Percentiles rank a stretch among this genome's conserved stretches.
phyloP scores from a whole-genome alignment of 2,329 filamentous ascomycete genomes.

The Aureobasidium sp. region DNA sequence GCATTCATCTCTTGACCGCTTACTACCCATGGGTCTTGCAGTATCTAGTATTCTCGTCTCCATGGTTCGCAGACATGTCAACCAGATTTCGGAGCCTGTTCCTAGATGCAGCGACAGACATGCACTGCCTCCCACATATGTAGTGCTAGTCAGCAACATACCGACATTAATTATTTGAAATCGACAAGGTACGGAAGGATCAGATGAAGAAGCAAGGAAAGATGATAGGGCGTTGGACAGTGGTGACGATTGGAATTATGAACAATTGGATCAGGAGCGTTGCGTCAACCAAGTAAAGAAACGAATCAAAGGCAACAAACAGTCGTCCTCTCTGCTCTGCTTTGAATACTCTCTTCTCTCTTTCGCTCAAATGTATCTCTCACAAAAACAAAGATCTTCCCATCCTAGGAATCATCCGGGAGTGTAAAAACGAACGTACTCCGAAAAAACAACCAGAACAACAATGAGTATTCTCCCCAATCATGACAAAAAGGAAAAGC shows the following conservation, averaged over 20 bases:
- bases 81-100: neutral
- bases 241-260: neutral
- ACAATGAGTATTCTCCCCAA: slow-evolving; percentile 7
- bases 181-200: neutral
- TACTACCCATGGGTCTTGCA: neutral
- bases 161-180: neutral
- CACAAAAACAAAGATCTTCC: slow-evolving; percentile 13
- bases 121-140: neutral
- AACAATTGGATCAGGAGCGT: neutral
- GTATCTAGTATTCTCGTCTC: neutral
- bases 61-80: neutral
- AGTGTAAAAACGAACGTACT: slow-evolving; percentile 9
- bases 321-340: neutral
- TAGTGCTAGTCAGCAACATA: neutral
- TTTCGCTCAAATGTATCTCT: slow-evolving; percentile 4
- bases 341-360: slow-evolving; percentile 9
- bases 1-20: neutral
- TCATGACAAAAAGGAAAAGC: neutral
- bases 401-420: neutral
- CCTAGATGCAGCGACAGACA: neutral
- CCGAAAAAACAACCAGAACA: slow-evolving; percentile 12
- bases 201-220: neutral
- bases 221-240: neutral
- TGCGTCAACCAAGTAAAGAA: slow-evolving; percentile 5
- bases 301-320: neutral